Evolutionary conservation across 129 eudicot genomes (phyloP), one percentile per base, ranked within the genome.

Genomic region (Flaveria sonorensis): DNA sequence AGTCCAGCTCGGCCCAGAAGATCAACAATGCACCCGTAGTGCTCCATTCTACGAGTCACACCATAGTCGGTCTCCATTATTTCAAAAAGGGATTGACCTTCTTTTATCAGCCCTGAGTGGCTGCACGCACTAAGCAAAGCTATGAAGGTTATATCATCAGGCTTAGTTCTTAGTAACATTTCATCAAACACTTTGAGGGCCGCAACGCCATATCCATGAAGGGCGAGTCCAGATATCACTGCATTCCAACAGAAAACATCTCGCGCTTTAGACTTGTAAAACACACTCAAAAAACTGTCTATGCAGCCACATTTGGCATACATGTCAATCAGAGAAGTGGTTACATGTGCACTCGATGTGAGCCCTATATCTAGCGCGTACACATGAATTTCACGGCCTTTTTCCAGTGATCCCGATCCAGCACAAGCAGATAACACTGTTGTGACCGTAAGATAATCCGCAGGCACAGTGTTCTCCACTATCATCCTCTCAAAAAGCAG

Each of bases 231-330:
- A 24, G 85, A 82, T 21, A 85, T 57, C 32, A 85, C 13, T 0
- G 92, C 87, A 68, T 85, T 88, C 92, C 89, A 85, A 32, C 81
- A 80, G 70, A 70, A 80, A 21, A 83, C 66, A 52, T 88, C 83
- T 40, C 83, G 83, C 1, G 43, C 69, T 50, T 74, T 14, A 20
- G 85, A 82, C 77, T 80, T 83, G 64, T 82, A 82, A 64, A 88
- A 88, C 77, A 88, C 92, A 32, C 55, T 43, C n/a, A 82, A 53
- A 51, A 85, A 77, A 65, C 77, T 77, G 36, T 69, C 50, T 16
- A 88, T 13, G 45, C 84, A 80, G 48, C 89, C 89, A 73, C 92
- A 88, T 55, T 88, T 85, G 32, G 88, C 86, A 60, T 87, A 87
- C 88, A 87, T 81, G 63, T 84, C 84, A 30, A 87, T 81, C 16